These are phyloP conservation scores for Macrophomina phaseolina DNA, from an alignment of 2,329 filamentous ascomycete genomes.

Conservation along the genomic window DNA sequence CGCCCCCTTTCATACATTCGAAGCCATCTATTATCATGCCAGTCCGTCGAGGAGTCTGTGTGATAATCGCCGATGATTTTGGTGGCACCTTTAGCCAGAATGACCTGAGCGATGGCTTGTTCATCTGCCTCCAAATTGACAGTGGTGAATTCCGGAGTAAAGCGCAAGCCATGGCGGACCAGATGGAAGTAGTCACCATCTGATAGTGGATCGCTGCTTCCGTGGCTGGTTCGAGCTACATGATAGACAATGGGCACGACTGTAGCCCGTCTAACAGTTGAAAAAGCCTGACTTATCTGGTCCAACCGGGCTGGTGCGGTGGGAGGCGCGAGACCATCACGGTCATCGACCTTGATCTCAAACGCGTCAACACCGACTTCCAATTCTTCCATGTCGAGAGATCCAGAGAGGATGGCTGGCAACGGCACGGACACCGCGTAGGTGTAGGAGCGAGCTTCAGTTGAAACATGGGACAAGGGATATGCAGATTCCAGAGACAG, in stretches of 20 bases:
- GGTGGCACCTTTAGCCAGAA: slow-evolving; percentile 59
- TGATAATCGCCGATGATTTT: slow-evolving; percentile 67
- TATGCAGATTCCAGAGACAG: slow-evolving; percentile 68
- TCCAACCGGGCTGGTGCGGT: slow-evolving; percentile 31
- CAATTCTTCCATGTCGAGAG: slow-evolving; percentile 67
- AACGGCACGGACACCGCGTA: slow-evolving; percentile 69
- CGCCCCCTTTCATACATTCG: slow-evolving; percentile 65
- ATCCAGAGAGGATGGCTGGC: slow-evolving; percentile 59
- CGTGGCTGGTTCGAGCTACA: slow-evolving; percentile 37
- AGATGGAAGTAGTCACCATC: slow-evolving; percentile 60
- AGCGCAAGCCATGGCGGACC: slow-evolving; percentile 63
- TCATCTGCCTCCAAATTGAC: slow-evolving; percentile 58
- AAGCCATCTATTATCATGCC: slow-evolving; percentile 63
- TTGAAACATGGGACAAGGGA: slow-evolving; percentile 66
- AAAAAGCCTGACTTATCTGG: slow-evolving; percentile 64
- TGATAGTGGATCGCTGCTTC: background rate
- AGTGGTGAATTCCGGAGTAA: slow-evolving; percentile 64
- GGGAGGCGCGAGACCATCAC: slow-evolving; percentile 33
- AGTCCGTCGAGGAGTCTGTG: slow-evolving; percentile 53
- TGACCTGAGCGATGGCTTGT: slow-evolving; percentile 53
- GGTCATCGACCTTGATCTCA: slow-evolving; percentile 60
- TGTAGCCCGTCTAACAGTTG: slow-evolving; percentile 66
- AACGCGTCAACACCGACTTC: slow-evolving; percentile 72
- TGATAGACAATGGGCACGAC: slow-evolving; percentile 57
- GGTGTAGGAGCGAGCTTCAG: slow-evolving; percentile 67